Conservation (phyloP, 2,329 filamentous ascomycete species). For the Elsinoe batatas region DNA sequence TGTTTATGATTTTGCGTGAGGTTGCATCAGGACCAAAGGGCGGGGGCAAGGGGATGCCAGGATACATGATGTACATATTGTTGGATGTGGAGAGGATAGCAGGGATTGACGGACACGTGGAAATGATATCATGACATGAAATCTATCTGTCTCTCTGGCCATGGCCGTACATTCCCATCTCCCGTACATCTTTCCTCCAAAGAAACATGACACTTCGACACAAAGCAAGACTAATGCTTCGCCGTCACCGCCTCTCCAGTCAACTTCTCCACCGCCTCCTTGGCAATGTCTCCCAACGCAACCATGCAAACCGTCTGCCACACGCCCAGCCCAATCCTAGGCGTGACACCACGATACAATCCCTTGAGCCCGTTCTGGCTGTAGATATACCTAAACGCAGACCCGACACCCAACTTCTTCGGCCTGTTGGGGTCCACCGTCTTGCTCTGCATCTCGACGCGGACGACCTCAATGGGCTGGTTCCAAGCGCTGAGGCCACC, state of each 20-base stretch:
- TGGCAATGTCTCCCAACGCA: slow-evolving; percentile 78
- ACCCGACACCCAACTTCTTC: slow-evolving; percentile 97
- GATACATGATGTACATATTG: neutral
- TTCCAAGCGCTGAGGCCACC: slow-evolving; percentile 97
- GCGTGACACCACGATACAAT: slow-evolving; percentile 89
- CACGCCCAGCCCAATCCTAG: slow-evolving; percentile 86
- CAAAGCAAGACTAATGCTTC: slow-evolving; percentile 45
- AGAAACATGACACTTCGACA: neutral
- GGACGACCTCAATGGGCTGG: slow-evolving; percentile 98
- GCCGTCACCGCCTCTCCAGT: slow-evolving; percentile 54
- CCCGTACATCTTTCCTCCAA: neutral
- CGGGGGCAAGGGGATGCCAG: neutral
- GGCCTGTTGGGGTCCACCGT: slow-evolving; percentile 94
- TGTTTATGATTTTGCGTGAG: slow-evolving; percentile 76
- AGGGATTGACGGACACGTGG: neutral
- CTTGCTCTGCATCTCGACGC: slow-evolving; percentile 99
- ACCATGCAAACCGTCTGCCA: slow-evolving; percentile 99
- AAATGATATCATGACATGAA: slow-evolving; percentile 5
- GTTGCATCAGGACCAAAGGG: neutral
- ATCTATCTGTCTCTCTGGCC: neutral
- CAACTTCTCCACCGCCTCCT: slow-evolving; percentile 55
- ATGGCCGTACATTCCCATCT: neutral
- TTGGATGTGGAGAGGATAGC: neutral
- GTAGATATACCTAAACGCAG: slow-evolving; percentile 78
- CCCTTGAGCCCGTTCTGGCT: slow-evolving; percentile 76